These are phyloP conservation scores for Acanthamoeba sp. DNA, from an alignment of 208 protist genomes.

Conservation along the genomic window DNA sequence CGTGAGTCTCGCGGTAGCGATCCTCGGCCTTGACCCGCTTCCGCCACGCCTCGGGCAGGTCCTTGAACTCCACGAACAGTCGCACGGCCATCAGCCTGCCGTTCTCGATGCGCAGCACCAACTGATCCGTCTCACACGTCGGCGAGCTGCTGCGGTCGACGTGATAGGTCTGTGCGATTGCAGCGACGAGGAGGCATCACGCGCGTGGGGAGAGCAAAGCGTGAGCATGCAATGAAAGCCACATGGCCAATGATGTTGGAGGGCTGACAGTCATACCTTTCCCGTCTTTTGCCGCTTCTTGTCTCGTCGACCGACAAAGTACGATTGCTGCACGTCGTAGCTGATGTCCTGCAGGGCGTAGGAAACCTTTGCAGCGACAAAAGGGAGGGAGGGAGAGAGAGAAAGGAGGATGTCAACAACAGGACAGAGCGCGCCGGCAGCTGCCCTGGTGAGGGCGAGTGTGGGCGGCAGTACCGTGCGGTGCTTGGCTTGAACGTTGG, in stretches of 20 bases:
- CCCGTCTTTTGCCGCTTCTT: slow-evolving; percentile 43
- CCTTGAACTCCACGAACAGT: slow-evolving; percentile 38
- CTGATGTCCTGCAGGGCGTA: slow-evolving; percentile 45
- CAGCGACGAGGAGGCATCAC: not conserved
- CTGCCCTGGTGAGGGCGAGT: not conserved
- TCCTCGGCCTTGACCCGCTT: not conserved
- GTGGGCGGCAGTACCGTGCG: not conserved
- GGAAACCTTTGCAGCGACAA: not conserved
- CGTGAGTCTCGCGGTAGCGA: slow-evolving; percentile 37
- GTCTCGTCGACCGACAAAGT: not conserved
- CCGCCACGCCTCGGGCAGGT: slow-evolving; percentile 30
- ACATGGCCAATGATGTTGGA: not conserved
- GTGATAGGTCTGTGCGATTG: not conserved
- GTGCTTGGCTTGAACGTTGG: not conserved
- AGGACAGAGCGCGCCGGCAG: too few species aligned
- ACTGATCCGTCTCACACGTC: slow-evolving; percentile 45
- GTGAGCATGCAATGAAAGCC: too few species aligned
- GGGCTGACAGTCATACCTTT: not conserved
- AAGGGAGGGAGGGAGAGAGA: not conserved
- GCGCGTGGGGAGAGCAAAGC: too few species aligned
- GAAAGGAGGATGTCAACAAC: not conserved
- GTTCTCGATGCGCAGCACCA: slow-evolving; percentile 51
- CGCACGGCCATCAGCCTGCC: slow-evolving; percentile 62
- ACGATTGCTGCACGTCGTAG: slow-evolving; percentile 58
- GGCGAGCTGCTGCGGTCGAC: slow-evolving; percentile 53